A percentile compares a stretch with the other conserved stretches of the same genome.
Conservation (phyloP, 352 stramenopile genomes). For the Phytophthora citrophthora region DNA sequence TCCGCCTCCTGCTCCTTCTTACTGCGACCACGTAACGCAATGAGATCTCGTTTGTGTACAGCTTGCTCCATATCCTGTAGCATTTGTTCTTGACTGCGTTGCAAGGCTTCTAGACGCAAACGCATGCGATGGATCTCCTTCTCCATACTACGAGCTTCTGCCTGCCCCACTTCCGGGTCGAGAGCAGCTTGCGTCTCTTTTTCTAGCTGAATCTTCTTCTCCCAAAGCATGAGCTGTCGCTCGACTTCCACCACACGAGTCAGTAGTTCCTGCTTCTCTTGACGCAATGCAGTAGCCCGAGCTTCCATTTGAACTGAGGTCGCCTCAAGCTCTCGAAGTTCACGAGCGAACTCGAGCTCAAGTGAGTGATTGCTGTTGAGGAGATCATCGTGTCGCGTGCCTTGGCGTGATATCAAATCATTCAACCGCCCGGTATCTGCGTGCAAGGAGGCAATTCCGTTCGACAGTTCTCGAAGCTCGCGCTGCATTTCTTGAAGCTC, state of each 20-base stretch:
- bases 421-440: slow-evolving; percentile 94
- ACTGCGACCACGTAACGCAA: slow-evolving; percentile 87
- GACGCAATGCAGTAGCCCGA: slow-evolving; percentile 74
- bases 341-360: slow-evolving; percentile 91
- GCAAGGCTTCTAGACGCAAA: slow-evolving; percentile 89
- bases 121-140: slow-evolving; percentile 97
- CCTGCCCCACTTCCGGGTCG: slow-evolving; percentile 92
- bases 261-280: slow-evolving; percentile 88
- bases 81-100: slow-evolving; percentile 93
- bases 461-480: slow-evolving; percentile 86
- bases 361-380: slow-evolving; percentile 89
- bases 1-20: slow-evolving; percentile 77
- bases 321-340: slow-evolving; percentile 92
- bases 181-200: slow-evolving; percentile 95
- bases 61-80: slow-evolving; percentile 95
- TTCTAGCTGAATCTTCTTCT: slow-evolving; percentile 97
- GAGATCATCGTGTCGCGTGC: slow-evolving; percentile 74
- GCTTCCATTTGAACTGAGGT: slow-evolving; percentile 77
- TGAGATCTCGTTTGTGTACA: slow-evolving; percentile 93
- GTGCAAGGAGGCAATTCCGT: slow-evolving; percentile 84
- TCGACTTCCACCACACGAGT: slow-evolving; percentile 93
- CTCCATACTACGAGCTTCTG: slow-evolving; percentile 93
- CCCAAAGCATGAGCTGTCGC: slow-evolving; percentile 94
- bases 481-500: slow-evolving; percentile 79
- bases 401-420: slow-evolving; percentile 92